Conservation (phyloP, 106 monocot genomes). For the Dendrobium nobile region DNA sequence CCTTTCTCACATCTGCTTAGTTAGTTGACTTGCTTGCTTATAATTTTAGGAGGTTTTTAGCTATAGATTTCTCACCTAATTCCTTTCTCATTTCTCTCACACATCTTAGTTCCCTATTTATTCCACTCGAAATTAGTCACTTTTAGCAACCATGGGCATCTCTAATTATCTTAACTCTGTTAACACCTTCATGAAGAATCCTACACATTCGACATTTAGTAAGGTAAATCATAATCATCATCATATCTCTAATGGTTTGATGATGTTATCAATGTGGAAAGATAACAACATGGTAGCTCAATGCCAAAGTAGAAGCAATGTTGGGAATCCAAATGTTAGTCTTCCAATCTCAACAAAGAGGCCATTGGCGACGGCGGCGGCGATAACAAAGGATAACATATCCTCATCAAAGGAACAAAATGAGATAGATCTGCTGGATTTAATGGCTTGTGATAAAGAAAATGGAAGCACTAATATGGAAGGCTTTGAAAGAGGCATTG, state of each 20-base stretch:
- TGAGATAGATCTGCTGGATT: slow-evolving; percentile 1
- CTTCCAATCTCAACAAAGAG: background rate
- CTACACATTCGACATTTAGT: background rate
- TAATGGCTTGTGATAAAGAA: slow-evolving; percentile 1
- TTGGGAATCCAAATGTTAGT: slow-evolving; percentile 6
- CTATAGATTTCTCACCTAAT: slow-evolving; percentile 9
- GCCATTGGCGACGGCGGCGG: background rate
- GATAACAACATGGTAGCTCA: background rate
- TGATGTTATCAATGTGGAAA: slow-evolving; percentile 2
- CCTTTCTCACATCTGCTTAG: slow-evolving; percentile 4
- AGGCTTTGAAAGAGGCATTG: slow-evolving; percentile 38
- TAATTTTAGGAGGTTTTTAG: slow-evolving; percentile 22
- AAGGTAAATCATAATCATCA: background rate
- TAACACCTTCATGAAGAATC: slow-evolving; percentile 3
- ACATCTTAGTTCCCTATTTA: slow-evolving; percentile 7
- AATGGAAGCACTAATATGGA: background rate
- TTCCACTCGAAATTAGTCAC: slow-evolving; percentile 3
- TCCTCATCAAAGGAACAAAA: slow-evolving; percentile 4
- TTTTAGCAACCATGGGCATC: slow-evolving; percentile 24
- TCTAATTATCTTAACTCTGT: slow-evolving; percentile 20
- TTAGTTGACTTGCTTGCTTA: slow-evolving; percentile 28
- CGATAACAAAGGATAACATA: background rate
- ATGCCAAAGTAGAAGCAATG: slow-evolving; percentile 11
- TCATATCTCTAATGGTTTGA: background rate
- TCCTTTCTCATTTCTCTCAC: slow-evolving; percentile 1